Evolutionary conservation across 306 rosid genomes (phyloP).

Genomic region (Casuarina cunninghamiana): DNA sequence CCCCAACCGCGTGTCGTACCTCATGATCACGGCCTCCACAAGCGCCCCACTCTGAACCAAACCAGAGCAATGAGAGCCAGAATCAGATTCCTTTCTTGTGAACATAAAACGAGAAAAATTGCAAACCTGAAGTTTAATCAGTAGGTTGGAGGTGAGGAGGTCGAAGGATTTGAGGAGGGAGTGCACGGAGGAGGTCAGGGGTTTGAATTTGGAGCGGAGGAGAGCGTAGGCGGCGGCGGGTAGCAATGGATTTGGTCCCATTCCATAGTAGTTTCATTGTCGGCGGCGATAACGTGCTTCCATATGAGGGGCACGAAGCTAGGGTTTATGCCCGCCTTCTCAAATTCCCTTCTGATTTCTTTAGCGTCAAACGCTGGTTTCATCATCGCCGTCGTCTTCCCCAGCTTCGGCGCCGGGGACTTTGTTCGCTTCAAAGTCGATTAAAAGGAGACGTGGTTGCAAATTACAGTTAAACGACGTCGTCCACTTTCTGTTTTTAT

Average conservation of each 20-base stretch:
- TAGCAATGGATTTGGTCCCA: constrained; percentile 65
- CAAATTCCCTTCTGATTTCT: constrained; percentile 51
- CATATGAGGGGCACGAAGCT: constrained; percentile 66
- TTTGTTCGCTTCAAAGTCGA: not conserved
- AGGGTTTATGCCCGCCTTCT: constrained; percentile 44
- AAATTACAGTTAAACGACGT: not conserved
- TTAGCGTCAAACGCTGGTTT: constrained; percentile 80
- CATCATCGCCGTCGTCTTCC: constrained; percentile 40
- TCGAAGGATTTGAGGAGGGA: constrained; percentile 77
- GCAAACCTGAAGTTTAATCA: constrained; percentile 65
- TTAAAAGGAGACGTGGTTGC: not conserved
- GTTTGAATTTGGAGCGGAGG: constrained; percentile 59
- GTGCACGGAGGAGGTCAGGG: constrained; percentile 76
- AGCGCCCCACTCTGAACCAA: constrained; percentile 60
- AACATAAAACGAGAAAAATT: not conserved
- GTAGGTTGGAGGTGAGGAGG: constrained; percentile 78
- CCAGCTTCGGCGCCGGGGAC: not conserved
- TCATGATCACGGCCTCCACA: constrained; percentile 91
- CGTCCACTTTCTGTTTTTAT: not conserved
- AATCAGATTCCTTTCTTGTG: not conserved
- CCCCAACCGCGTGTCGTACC: constrained; percentile 77
- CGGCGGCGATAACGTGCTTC: constrained; percentile 46
- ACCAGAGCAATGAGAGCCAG: not conserved
- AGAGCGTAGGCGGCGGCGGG: constrained; percentile 66
- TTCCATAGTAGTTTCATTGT: not conserved